Conservation (phyloP, 441 rosid genomes). For the Flueggea neowawraea region DNA sequence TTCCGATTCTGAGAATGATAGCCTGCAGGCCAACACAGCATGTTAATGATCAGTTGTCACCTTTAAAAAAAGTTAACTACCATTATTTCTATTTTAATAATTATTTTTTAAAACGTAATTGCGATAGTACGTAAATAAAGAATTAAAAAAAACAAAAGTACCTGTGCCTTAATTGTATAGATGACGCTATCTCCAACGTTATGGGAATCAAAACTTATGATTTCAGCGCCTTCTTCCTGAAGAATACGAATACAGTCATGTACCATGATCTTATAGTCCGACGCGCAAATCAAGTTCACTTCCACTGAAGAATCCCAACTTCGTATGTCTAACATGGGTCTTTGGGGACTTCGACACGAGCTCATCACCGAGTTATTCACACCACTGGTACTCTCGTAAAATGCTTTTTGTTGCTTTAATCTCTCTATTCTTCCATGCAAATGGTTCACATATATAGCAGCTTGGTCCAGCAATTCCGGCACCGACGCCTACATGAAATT, state of each 20-base stretch:
- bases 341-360: too few relatives aligned
- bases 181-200: slow-evolving; percentile 12
- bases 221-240: slow-evolving; percentile 29
- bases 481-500: background rate
- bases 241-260: slow-evolving; percentile 15
- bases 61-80: too few relatives aligned
- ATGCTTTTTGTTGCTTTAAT: background rate
- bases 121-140: too few relatives aligned
- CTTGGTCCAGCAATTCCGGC: slow-evolving; percentile 15
- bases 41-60: too few relatives aligned
- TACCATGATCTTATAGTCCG: slow-evolving; percentile 8
- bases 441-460: slow-evolving; percentile 16
- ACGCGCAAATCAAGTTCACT: slow-evolving; percentile 15
- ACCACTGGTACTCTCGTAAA: background rate
- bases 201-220: slow-evolving; percentile 1
- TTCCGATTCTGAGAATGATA: slow-evolving; percentile 22
- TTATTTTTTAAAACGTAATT: too few relatives aligned
- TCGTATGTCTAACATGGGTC: slow-evolving; percentile 6
- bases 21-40: slow-evolving; percentile 22
- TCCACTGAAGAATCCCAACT: slow-evolving; percentile 12
- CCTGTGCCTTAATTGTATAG: slow-evolving; percentile 26
- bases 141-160: slow-evolving; percentile 2
- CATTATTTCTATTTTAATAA: too few relatives aligned
- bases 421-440: slow-evolving; percentile 6
- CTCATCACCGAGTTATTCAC: too few relatives aligned